These are phyloP conservation scores for Neopestalotiopsis clavispora DNA, from an alignment of 2,329 filamentous ascomycete genomes.

Conservation along the genomic window DNA sequence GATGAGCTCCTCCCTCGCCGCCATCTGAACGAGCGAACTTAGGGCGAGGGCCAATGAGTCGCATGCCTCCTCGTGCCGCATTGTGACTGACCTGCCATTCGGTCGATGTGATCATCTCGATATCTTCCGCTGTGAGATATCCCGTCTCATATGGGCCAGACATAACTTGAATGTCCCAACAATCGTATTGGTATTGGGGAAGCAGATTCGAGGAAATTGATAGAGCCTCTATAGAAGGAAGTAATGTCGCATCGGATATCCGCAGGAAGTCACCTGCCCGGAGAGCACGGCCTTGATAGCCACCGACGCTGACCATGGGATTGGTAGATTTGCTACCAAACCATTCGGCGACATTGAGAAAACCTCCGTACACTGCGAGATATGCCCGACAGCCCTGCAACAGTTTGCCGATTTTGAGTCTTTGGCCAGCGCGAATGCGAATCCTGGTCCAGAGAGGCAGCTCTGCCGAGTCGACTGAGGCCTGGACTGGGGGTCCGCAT, in stretches of 20 bases:
- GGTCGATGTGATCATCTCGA: slow-evolving; percentile 61
- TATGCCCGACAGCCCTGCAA: slow-evolving; percentile 61
- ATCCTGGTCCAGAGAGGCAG: slow-evolving; percentile 61
- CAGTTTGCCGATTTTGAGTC: slow-evolving; percentile 58
- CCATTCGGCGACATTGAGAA: slow-evolving; percentile 54
- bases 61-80: slow-evolving; percentile 62
- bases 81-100: slow-evolving; percentile 68
- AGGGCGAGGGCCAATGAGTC: slow-evolving; percentile 62
- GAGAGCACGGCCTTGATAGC: slow-evolving; percentile 62
- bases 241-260: slow-evolving; percentile 44
- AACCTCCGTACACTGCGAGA: slow-evolving; percentile 53
- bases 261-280: slow-evolving; percentile 58
- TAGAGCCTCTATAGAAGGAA: slow-evolving; percentile 24
- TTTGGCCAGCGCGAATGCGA: slow-evolving; percentile 49
- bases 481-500: slow-evolving; percentile 59
- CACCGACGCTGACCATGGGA: slow-evolving; percentile 61
- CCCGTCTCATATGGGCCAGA: slow-evolving; percentile 61
- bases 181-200: slow-evolving; percentile 50
- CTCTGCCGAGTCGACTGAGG: slow-evolving; percentile 51
- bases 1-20: slow-evolving; percentile 67
- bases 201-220: slow-evolving; percentile 48
- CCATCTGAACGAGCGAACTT: slow-evolving; percentile 64
- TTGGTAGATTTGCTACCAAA: slow-evolving; percentile 65
- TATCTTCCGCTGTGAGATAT: slow-evolving; percentile 54
- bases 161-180: slow-evolving; percentile 59